Conservation (phyloP, 768 basidiomycete genomes). For the Psilocybe cubensis region DNA sequence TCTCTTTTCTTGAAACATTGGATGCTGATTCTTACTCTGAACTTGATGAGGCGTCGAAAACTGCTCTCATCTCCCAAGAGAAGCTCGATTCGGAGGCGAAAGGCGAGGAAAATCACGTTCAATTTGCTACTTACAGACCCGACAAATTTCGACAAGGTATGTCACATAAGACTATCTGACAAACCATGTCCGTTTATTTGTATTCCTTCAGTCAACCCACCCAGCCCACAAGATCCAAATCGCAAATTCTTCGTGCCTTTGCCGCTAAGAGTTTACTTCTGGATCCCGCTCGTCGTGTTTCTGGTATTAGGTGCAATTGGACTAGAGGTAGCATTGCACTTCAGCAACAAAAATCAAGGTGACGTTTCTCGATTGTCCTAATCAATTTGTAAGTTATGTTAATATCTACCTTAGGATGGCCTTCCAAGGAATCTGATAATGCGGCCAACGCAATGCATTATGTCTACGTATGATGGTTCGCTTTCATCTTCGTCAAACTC, state of each 20-base stretch:
- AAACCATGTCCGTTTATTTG: background rate
- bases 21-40: background rate
- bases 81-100: background rate
- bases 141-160: background rate
- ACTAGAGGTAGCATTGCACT: slow-evolving; percentile 49
- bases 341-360: slow-evolving; percentile 51
- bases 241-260: slow-evolving; percentile 41
- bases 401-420: slow-evolving; percentile 41
- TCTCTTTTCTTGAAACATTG: background rate
- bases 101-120: slow-evolving; percentile 7
- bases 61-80: slow-evolving; percentile 1
- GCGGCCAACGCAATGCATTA: slow-evolving; percentile 49
- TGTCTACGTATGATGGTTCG: slow-evolving; percentile 47
- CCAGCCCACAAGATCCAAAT: background rate
- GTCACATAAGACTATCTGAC: background rate
- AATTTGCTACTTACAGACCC: slow-evolving; percentile 16
- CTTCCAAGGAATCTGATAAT: slow-evolving; percentile 35
- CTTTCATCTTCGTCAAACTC: background rate
- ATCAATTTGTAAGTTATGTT: background rate
- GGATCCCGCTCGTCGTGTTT: slow-evolving; percentile 43
- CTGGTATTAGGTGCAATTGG: slow-evolving; percentile 43
- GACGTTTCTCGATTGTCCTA: no score
- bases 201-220: background rate
- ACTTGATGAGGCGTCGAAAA: background rate
- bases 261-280: slow-evolving; percentile 51